These are phyloP conservation scores for Phragmites australis DNA, from an alignment of 176 grass and related monocot genomes.

Conservation along the genomic window DNA sequence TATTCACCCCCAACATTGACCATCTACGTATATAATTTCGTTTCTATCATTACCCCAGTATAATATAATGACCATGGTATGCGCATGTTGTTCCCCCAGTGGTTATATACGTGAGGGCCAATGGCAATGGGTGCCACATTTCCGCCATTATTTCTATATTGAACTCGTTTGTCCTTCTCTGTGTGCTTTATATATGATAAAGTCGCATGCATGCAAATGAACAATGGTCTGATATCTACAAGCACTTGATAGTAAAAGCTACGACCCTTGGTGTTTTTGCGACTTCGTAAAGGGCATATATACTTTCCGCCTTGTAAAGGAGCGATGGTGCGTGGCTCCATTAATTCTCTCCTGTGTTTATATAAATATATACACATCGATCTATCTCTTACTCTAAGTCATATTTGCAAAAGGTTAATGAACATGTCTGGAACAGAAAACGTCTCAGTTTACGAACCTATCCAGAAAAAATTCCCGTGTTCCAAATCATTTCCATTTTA, in stretches of 20 bases:
- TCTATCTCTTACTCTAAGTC: too few relatives aligned
- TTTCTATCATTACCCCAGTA: not conserved
- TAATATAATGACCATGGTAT: not conserved
- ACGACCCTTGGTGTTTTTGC: constrained; percentile 17
- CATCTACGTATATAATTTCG: not conserved
- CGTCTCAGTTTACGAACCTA: not conserved
- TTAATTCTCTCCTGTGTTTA: not conserved
- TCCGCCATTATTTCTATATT: constrained; percentile 20
- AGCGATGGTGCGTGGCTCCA: constrained; percentile 17
- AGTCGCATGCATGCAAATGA: constrained; percentile 23
- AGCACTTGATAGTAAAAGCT: constrained; percentile 28
- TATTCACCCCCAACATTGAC: too few relatives aligned
- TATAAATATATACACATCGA: not conserved
- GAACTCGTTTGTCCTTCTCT: constrained; percentile 29
- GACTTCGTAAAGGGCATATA: constrained; percentile 26
- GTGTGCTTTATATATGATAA: constrained; percentile 28
- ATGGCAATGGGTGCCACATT: constrained; percentile 24
- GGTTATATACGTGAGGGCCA: constrained; percentile 47
- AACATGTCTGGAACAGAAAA: not conserved
- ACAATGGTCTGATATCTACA: constrained; percentile 39
- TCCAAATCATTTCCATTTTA: not conserved
- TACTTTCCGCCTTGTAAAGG: constrained; percentile 4
- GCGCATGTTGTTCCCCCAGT: constrained; percentile 43
- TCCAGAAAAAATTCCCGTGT: not conserved
- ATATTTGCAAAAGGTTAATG: not conserved